Conservation (phyloP, 2,329 filamentous ascomycete species). For the Pseudocercospora vitis region DNA sequence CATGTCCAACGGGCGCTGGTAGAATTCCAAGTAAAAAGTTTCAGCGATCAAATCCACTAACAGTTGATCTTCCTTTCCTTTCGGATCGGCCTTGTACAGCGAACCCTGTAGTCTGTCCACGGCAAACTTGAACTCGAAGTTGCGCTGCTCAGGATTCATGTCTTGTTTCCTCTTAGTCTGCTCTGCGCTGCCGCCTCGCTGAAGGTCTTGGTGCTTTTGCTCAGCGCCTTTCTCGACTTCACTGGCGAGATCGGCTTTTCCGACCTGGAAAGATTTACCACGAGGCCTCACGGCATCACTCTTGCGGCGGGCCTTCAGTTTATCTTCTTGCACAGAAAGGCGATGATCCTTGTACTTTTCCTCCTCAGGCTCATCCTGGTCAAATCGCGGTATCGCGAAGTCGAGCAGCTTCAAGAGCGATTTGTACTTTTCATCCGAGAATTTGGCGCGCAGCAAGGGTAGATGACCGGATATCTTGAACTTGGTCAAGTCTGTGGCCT, state of each 20-base stretch:
- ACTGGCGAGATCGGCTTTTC: constrained; percentile 74
- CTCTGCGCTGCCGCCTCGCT: constrained; percentile 46
- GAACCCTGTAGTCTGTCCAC: constrained; percentile 94
- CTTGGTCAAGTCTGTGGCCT: constrained; percentile 88
- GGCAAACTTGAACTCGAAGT: constrained; percentile 95
- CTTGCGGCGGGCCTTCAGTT: constrained; percentile 39
- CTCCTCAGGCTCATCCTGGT: constrained; percentile 33
- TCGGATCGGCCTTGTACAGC: constrained; percentile 80
- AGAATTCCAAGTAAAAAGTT: constrained; percentile 82
- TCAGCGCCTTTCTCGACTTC: constrained; percentile 59
- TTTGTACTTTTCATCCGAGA: constrained; percentile 97
- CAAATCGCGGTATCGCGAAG: constrained; percentile 85
- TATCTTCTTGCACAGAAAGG: constrained; percentile 37
- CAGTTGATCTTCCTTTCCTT: constrained; percentile 73
- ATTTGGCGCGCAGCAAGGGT: constrained; percentile 84
- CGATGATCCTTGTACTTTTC: constrained; percentile 37
- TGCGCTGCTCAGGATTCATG: constrained; percentile 75
- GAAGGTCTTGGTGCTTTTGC: constrained; percentile 51
- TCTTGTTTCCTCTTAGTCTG: constrained; percentile 44
- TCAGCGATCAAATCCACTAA: constrained; percentile 91
- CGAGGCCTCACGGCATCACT: constrained; percentile 54
- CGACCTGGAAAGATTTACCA: constrained; percentile 70
- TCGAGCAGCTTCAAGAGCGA: constrained; percentile 94
- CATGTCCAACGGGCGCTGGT: constrained; percentile 87
- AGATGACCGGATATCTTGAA: constrained; percentile 88